Evolutionary conservation across 2,329 filamentous ascomycete species (phyloP), one percentile per base, ranked within the genome.

Genomic region (Colletotrichum zoysiae): DNA sequence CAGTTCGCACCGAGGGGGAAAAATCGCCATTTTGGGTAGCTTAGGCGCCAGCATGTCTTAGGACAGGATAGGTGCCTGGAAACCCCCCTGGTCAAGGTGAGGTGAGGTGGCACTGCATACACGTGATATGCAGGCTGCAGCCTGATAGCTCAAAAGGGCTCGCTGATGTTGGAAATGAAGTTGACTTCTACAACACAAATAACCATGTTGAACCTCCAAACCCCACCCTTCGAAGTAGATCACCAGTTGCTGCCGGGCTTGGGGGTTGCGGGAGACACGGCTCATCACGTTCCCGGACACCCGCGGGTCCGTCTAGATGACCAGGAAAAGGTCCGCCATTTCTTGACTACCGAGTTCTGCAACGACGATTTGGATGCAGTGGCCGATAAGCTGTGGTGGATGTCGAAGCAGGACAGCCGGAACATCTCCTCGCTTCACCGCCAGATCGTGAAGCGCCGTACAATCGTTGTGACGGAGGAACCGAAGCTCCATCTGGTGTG

Each of bases 401-500:
- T 72, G 58, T 71, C 69, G 18, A 76, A 71, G 40, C 69, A 73
- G 42, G 50, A 68, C 48, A 73, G 70, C 71, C 40, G 42, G 23
- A 73, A 74, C 61, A 72, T 77, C 40, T 75, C 74, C 18, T 70
- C 78, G 6, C 74, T 81, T 1, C 80, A 83, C 65, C 63, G 75
- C 11, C 79, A 82, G 53, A 71, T 70, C 18, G 71, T 79, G 1
- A 74, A 78, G 14, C 73, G 72, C 1, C 79, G 80, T 12, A 59
- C 74, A 1, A 78, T 84, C 20, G 33, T 81, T 1, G 46, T 81
- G 14, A 78, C 79, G 6, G 81, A 83, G 67, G 74, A 80, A 44
- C 74, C 78, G 1, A 77, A 81, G 44, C 73, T 81, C 12, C 81
- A 83, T 72, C 74, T 84, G 0, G 76, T 82, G 11, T 80, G 79